These are phyloP conservation scores for Beverwykella pulmonaria DNA, from an alignment of 495 filamentous ascomycete genomes.

Conservation along the genomic window DNA sequence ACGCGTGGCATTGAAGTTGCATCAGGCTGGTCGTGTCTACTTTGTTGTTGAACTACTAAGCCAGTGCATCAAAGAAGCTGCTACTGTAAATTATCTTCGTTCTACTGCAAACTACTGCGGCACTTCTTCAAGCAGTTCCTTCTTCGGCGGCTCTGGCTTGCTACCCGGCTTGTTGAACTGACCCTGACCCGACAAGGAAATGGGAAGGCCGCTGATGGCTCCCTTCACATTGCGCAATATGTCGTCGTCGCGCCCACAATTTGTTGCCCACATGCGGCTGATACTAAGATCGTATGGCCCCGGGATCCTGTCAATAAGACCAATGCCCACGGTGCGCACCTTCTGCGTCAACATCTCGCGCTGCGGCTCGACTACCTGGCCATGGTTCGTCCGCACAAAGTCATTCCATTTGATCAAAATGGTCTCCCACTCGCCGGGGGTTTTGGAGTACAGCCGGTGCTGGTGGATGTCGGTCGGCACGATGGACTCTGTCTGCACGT, in stretches of 20 bases:
- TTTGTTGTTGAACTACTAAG: no score
- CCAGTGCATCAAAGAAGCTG: no score
- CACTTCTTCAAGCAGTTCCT: not conserved
- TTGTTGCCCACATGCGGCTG: constrained; percentile 82
- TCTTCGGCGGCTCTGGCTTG: not conserved
- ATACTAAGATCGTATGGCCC: constrained; percentile 84
- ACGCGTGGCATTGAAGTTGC: no score
- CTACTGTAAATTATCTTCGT: no score
- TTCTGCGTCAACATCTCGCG: constrained; percentile 81
- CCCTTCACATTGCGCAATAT: constrained; percentile 23
- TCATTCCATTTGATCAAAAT: constrained; percentile 84
- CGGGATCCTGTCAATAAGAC: constrained; percentile 83
- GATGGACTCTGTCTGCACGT: constrained; percentile 91
- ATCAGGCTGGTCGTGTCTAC: no score
- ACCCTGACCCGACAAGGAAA: not conserved
- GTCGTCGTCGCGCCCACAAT: constrained; percentile 43
- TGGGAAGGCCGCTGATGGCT: constrained; percentile 17
- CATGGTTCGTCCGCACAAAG: constrained; percentile 93
- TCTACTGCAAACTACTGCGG: no score
- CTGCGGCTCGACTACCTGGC: constrained; percentile 87
- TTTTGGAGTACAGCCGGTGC: constrained; percentile 82
- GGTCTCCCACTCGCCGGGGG: constrained; percentile 88
- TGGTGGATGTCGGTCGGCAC: constrained; percentile 94
- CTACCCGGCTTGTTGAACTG: constrained; percentile 2
- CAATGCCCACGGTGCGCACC: constrained; percentile 82